These are phyloP conservation scores for Chytriomyces confervae DNA, from an alignment of 192 early-diverging fungal species.

Conservation along the genomic window DNA sequence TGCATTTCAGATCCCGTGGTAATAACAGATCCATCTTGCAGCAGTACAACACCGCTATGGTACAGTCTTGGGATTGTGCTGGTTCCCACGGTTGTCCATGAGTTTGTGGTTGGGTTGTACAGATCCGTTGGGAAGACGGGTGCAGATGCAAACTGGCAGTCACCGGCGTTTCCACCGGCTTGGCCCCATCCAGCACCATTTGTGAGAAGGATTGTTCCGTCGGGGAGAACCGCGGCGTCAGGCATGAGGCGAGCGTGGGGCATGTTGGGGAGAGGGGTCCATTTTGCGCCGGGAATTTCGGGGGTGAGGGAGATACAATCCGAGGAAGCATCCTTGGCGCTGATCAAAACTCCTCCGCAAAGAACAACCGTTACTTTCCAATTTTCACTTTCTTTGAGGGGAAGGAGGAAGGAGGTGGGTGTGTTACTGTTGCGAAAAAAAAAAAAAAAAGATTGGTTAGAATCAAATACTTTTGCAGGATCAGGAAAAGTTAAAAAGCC, in stretches of 20 bases:
- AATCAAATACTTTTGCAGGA: no score
- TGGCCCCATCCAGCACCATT: conserved; percentile 45
- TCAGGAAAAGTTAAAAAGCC: no score
- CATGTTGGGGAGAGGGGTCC: conserved; percentile 27
- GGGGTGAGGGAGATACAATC: conserved; percentile 32
- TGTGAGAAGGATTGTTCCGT: conserved; percentile 44
- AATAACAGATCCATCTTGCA: conserved; percentile 43
- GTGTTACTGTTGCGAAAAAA: conserved; percentile 11
- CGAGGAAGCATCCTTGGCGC: conserved; percentile 9
- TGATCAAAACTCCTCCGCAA: conserved; percentile 42
- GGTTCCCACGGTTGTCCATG: conserved; percentile 28
- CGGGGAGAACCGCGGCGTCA: conserved; percentile 43
- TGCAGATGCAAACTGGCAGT: conserved; percentile 33
- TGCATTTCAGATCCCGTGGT: conserved; percentile 51
- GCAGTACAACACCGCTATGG: conserved; percentile 46
- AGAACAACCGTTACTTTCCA: conserved; percentile 28
- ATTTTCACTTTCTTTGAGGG: conserved; percentile 40
- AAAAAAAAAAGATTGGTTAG: no score
- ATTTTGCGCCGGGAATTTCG: conserved; percentile 34
- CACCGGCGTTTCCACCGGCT: conserved; percentile 48
- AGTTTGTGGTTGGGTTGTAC: conserved; percentile 27
- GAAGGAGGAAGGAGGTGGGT: conserved; percentile 37
- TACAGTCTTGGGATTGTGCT: conserved; percentile 28
- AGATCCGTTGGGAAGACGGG: conserved; percentile 44
- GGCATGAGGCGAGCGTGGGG: conserved; percentile 39